phyloP scores from a whole-genome alignment of 169 alveolate genomes.

The Plasmodium adleri region DNA sequence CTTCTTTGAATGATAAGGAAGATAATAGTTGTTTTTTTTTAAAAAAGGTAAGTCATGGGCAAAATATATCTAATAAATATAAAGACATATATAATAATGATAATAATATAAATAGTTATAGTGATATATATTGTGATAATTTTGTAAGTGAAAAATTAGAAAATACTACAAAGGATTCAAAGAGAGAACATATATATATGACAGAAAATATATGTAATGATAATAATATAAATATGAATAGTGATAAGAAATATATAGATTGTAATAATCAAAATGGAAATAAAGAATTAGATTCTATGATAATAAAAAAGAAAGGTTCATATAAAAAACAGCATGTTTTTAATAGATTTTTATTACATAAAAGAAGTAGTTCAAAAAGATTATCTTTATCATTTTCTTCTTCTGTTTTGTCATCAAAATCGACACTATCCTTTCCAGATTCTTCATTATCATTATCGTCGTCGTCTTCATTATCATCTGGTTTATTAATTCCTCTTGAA shows the following conservation, averaged over 20 bases:
- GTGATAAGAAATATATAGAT: neutral
- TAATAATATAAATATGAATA: neutral
- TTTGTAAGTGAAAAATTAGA: too few species aligned
- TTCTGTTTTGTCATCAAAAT: neutral
- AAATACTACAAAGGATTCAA: too few species aligned
- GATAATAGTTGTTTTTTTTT: too few species aligned
- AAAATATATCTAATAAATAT: too few species aligned
- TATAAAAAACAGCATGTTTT: neutral
- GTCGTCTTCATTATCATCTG: neutral
- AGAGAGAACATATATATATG: too few species aligned
- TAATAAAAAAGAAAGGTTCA: neutral
- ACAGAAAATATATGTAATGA: neutral
- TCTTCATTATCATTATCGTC: slow-evolving; percentile 3
- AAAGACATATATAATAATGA: too few species aligned
- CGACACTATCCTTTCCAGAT: neutral
- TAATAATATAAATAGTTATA: too few species aligned
- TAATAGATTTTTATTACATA: neutral
- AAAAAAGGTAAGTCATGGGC: too few species aligned
- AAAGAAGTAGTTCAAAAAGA: slow-evolving; percentile 8
- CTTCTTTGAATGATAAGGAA: too few species aligned
- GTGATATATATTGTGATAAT: too few species aligned
- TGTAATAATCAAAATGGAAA: neutral
- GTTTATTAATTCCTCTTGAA: neutral
- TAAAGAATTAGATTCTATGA: neutral
- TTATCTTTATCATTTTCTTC: neutral